phyloP scores from a whole-genome alignment of 2,329 filamentous ascomycete genomes.

The Lachnellula hyalina region DNA sequence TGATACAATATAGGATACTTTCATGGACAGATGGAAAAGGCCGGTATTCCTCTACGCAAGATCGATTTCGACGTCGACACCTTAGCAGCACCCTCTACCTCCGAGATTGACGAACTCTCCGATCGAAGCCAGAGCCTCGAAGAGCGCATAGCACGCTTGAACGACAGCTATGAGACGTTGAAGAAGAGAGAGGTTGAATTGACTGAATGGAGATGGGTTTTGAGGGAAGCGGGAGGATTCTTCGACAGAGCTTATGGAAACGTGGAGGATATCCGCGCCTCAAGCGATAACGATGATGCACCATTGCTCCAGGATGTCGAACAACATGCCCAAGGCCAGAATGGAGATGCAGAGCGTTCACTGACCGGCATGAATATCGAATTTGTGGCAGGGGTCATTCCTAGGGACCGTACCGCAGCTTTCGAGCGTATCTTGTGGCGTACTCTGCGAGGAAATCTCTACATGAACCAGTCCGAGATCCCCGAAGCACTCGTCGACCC shows the following conservation, averaged over 20 bases:
- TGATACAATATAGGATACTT: slow-evolving; percentile 67
- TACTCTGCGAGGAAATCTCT: slow-evolving; percentile 92
- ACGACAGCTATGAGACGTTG: slow-evolving; percentile 96
- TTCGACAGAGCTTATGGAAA: slow-evolving; percentile 95
- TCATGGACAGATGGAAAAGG: slow-evolving; percentile 91
- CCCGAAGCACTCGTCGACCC: slow-evolving; percentile 89
- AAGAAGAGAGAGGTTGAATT: slow-evolving; percentile 97
- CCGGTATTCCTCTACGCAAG: slow-evolving; percentile 76
- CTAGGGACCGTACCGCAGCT: slow-evolving; percentile 83
- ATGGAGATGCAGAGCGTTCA: slow-evolving; percentile 63
- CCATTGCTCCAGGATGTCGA: slow-evolving; percentile 91
- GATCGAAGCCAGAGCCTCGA: slow-evolving; percentile 91
- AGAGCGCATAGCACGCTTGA: slow-evolving; percentile 82
- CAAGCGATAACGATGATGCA: slow-evolving; percentile 79
- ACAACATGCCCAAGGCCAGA: slow-evolving; percentile 65
- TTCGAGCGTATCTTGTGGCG: slow-evolving; percentile 98
- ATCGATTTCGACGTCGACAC: slow-evolving; percentile 87
- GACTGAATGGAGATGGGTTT: slow-evolving; percentile 96
- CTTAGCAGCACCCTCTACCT: slow-evolving; percentile 80
- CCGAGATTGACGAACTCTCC: slow-evolving; percentile 92
- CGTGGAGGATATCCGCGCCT: slow-evolving; percentile 92
- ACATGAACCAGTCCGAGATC: slow-evolving; percentile 99
- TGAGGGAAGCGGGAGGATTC: slow-evolving; percentile 93
- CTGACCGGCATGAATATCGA: slow-evolving; percentile 99
- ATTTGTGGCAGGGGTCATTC: slow-evolving; percentile 94